These are phyloP conservation scores for Nicotiana tabacum DNA, from an alignment of 257 asterid genomes.

Conservation along the genomic window DNA sequence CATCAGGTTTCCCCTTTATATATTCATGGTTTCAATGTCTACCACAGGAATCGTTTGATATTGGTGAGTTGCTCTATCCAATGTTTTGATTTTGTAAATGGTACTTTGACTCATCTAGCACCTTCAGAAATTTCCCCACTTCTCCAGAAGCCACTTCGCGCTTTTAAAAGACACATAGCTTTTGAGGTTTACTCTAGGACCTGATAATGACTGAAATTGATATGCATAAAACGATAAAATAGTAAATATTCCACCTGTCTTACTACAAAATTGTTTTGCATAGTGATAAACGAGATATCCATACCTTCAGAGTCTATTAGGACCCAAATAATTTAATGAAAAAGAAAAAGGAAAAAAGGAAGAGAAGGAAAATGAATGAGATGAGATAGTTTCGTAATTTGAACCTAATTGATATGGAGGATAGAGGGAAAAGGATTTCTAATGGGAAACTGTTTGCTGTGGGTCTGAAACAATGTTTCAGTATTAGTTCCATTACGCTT, in stretches of 20 bases:
- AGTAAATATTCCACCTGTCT: not conserved
- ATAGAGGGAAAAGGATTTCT: not conserved
- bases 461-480: not conserved
- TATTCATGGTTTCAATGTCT: slow-evolving; percentile 90
- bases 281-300: not conserved
- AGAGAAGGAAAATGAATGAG: not conserved
- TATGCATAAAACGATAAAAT: not conserved
- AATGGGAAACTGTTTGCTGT: not conserved
- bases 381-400: not conserved
- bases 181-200: not conserved
- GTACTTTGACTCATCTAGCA: not conserved
- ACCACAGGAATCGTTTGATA: slow-evolving; percentile 91
- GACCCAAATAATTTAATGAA: not conserved
- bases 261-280: not conserved
- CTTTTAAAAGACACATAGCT: not conserved
- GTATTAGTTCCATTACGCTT: not conserved
- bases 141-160: not conserved
- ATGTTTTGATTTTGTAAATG: not conserved
- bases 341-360: not conserved
- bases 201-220: not conserved
- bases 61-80: slow-evolving; percentile 47
- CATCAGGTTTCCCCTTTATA: too few relatives aligned
- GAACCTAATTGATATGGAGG: not conserved
- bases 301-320: not conserved
- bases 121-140: not conserved